Base-by-base conservation (phyloP, 2,329 filamentous ascomycete species). In the Cyphellophora europaea region DNA sequence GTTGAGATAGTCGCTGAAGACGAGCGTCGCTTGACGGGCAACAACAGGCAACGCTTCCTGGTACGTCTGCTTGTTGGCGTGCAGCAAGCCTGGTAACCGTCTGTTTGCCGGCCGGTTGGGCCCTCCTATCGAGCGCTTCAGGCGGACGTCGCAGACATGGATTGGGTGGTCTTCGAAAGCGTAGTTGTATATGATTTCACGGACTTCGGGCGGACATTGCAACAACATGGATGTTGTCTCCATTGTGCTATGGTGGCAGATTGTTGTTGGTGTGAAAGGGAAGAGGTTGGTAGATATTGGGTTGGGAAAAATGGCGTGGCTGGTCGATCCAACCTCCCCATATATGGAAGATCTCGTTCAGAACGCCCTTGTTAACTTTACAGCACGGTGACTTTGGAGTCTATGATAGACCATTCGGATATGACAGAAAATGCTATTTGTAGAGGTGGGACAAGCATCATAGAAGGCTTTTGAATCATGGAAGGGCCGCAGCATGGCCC, bases 161-260 rank as follows among this genome's bases (percentile, higher is more conserved):
- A 32, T 19, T 3, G 14, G 30, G 15, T 32, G 30, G 18, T 32
- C 30, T 12, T 32, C 15, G 30, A 32, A 32, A 11, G 30, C 16
- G 18, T 18, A 32, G 11, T 16, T 11, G 30, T 32, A 32, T 16
- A 32, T 32, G 15, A 32, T 14, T 11, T 32, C 30, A 6, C 30
- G 30, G 14, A 32, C 18, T 32, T 32, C 30, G 5, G 30, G 30
- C 12, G 30, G 30, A 25, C 21, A 25, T n/a, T n/a, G 21, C 11
- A 32, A 18, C 15, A 32, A 18, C 30, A 32, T 32, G 30, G 19
- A 17, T 11, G 30, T 18, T 12, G 14, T 18, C 12, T 6, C 12
- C 15, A n/a, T 19, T 16, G 30, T 10, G 21, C n/a, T 25, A n/a
- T 25, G 8, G 21, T 25, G 21, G 21, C 8, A 25, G n/a, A n/a